Conservation (phyloP, 768 basidiomycete genomes). For the Pilatotrama ljubarskyi region DNA sequence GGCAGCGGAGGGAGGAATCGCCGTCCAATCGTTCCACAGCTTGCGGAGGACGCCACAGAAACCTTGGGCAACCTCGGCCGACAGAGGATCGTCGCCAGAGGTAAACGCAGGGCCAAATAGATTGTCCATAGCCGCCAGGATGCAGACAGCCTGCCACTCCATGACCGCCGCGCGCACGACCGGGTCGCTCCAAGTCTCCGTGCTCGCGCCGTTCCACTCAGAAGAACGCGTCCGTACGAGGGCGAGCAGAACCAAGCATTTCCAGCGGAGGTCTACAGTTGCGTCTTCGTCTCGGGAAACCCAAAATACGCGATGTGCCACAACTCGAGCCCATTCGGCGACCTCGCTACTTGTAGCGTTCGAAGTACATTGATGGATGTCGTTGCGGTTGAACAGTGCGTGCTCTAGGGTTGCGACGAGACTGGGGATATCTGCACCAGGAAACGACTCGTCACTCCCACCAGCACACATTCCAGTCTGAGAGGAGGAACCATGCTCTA, state of each 20-base stretch:
- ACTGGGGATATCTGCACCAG: neutral
- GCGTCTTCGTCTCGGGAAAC: neutral
- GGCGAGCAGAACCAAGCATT: slow-evolving; percentile 15
- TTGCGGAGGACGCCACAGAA: slow-evolving; percentile 17
- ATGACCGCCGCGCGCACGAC: slow-evolving; percentile 10
- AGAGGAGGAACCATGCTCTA: neutral
- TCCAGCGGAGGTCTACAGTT: slow-evolving; percentile 10
- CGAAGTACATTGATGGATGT: too few species aligned
- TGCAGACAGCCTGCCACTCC: slow-evolving; percentile 24
- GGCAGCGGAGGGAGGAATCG: neutral
- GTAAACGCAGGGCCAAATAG: neutral
- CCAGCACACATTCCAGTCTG: neutral
- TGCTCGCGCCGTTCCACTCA: neutral
- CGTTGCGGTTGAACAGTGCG: neutral
- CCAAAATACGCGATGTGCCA: neutral
- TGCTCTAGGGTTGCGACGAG: neutral
- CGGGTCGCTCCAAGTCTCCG: neutral
- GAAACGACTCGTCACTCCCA: neutral
- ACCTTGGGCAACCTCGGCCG: slow-evolving; percentile 3
- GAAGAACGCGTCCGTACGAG: slow-evolving; percentile 3
- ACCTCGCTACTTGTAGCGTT: neutral
- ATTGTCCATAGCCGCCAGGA: slow-evolving; percentile 13
- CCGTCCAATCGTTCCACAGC: slow-evolving; percentile 39
- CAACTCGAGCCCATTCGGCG: neutral
- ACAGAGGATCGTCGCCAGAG: neutral